phyloP scores from a whole-genome alignment of 139 green algal species.

The Closterium sp. region DNA sequence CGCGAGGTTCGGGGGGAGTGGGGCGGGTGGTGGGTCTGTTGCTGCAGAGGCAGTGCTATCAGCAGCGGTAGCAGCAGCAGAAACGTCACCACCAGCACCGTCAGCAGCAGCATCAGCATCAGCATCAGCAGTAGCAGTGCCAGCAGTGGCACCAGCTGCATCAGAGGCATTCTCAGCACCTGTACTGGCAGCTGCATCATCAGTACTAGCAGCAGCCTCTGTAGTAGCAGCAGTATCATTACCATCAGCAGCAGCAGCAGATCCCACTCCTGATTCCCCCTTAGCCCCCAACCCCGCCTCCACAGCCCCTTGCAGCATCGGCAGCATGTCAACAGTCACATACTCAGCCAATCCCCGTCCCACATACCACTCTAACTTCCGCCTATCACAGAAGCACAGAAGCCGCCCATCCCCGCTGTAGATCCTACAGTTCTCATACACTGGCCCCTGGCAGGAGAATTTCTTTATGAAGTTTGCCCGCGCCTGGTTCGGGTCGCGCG shows the following conservation, averaged over 20 bases:
- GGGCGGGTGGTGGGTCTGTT: not conserved
- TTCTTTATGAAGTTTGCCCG: slow-evolving; percentile 43
- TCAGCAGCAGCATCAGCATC: not conserved
- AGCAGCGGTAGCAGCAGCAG: not conserved
- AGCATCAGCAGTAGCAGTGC: no score
- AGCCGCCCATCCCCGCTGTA: slow-evolving; percentile 37
- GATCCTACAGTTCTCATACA: slow-evolving; percentile 51
- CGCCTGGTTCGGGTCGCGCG: not conserved
- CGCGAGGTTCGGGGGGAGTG: not conserved
- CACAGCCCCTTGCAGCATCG: not conserved
- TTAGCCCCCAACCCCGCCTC: not conserved
- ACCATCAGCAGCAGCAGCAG: no score
- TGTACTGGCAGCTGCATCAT: no score
- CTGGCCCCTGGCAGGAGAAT: slow-evolving; percentile 36
- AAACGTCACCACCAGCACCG: not conserved
- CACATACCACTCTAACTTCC: slow-evolving; percentile 50
- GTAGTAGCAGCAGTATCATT: no score
- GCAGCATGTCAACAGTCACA: not conserved
- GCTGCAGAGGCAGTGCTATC: not conserved
- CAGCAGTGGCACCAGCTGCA: no score
- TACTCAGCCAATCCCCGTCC: slow-evolving; percentile 37
- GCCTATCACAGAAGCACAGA: slow-evolving; percentile 47
- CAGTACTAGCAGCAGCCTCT: no score
- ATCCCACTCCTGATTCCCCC: not conserved
- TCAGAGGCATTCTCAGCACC: no score